Evolutionary conservation across 495 filamentous ascomycete species (phyloP), one percentile per base, ranked within the genome.

Genomic region (Penicilliopsis zonata): DNA sequence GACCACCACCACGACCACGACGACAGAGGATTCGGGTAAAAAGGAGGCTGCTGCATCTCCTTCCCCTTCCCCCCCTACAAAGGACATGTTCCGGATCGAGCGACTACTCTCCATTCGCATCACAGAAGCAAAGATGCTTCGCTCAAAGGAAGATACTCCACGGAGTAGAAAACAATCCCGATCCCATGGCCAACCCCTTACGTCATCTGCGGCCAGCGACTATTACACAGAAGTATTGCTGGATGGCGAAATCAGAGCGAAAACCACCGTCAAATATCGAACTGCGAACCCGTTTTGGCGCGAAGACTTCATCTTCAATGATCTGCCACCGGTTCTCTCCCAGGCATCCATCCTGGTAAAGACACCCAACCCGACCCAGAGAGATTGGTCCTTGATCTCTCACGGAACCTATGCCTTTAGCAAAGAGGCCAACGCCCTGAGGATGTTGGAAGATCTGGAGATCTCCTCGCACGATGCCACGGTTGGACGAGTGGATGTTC

Each of bases 211-310:
- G 16, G 30, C 41, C 18, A 60, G 54, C 31, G 60, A 63, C 40
- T 94, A 88, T 43, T 86, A 92, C 33, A 83, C 82, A 9, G 92
- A 99, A 55, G 75, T 95, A n/a, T 69, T 88, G 3, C 59, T 99
- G 9, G 90, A 96, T 54, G 82, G 82, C 9, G 86, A 96, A 44
- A 73, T 88, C 19, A 71, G 88, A 34, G 83, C 83, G 10, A 78
- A 83, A 39, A 95, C 90, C 7, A 78, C 79, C 16, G 77, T 82
- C 13, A 87, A 87, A 53, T 66, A 70, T 36, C 81, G 85, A 34
- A 87, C 81, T 9, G 74, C 72, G 31, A 85, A 76, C 46, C 90
- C 86, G 0, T 94, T 96, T 42, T 99, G 92, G 90, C 69, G 86
- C 18, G 90, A 96, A 60, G 86, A 88, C 25, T 87, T 84, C 43